phyloP scores from a whole-genome alignment of 257 asterid species.

The Solanum arcanum region DNA sequence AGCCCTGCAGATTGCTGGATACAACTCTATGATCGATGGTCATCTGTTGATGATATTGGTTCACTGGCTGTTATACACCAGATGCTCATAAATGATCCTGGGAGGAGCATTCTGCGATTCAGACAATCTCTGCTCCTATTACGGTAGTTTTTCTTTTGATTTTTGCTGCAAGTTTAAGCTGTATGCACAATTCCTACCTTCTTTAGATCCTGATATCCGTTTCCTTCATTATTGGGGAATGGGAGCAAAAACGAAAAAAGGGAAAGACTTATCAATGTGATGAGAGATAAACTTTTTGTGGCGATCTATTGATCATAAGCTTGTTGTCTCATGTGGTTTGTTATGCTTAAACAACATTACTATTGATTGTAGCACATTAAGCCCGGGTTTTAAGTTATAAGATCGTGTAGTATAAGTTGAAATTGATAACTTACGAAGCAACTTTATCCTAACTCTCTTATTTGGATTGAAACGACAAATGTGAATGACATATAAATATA shows the following conservation, averaged over 20 bases:
- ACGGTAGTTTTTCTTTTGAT: slow-evolving; percentile 13
- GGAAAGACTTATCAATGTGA: neutral
- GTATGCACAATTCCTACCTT: neutral
- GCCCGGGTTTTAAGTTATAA: neutral
- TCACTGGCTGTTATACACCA: slow-evolving; percentile 37
- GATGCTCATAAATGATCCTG: slow-evolving; percentile 32
- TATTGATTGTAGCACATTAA: neutral
- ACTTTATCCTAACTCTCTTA: neutral
- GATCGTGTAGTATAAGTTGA: neutral
- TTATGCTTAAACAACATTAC: neutral
- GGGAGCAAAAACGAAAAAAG: neutral
- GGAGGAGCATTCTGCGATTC: slow-evolving; percentile 30
- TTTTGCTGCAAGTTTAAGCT: neutral
- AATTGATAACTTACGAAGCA: neutral
- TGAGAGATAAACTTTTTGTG: neutral
- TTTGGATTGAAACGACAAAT: neutral
- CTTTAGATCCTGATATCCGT: neutral
- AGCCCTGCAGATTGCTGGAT: slow-evolving; percentile 51
- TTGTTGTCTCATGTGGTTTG: neutral
- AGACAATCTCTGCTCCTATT: slow-evolving; percentile 42
- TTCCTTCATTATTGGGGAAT: neutral
- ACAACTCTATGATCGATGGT: slow-evolving; percentile 41
- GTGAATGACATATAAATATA: neutral
- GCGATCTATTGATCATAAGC: neutral
- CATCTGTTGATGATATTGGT: slow-evolving; percentile 45